Conservation (phyloP, 1,139 yeast genomes). For the Scheffersomyces segobiensis region DNA sequence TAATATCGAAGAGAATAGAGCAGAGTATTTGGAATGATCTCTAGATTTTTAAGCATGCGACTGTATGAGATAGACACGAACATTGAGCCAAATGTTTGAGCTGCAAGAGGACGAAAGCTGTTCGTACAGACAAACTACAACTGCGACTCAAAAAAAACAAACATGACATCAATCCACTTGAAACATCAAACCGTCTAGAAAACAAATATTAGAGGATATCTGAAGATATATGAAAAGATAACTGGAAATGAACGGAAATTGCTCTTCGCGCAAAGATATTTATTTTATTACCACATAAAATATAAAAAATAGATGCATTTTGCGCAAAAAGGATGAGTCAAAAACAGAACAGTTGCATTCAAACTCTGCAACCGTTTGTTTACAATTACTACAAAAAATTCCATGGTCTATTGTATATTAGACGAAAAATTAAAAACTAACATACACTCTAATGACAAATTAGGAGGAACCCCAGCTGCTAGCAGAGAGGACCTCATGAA, state of each 20-base stretch:
- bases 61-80: neutral
- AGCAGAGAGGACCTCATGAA: neutral
- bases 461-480: neutral
- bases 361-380: neutral
- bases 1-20: neutral
- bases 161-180: neutral
- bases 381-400: neutral
- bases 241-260: neutral
- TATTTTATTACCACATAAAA: neutral
- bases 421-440: neutral
- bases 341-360: neutral
- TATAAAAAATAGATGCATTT: neutral
- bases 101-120: neutral
- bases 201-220: neutral
- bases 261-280: neutral
- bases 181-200: neutral
- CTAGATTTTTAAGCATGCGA: neutral
- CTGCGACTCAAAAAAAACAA: too few species aligned
- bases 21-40: neutral
- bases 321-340: too few species aligned
- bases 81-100: neutral
- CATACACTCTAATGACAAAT: constrained; percentile 1
- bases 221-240: neutral
- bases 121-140: neutral
- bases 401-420: neutral